phyloP scores from a whole-genome alignment of 1,284 basidiomycete genomes.

The Gomphus bonarii region DNA sequence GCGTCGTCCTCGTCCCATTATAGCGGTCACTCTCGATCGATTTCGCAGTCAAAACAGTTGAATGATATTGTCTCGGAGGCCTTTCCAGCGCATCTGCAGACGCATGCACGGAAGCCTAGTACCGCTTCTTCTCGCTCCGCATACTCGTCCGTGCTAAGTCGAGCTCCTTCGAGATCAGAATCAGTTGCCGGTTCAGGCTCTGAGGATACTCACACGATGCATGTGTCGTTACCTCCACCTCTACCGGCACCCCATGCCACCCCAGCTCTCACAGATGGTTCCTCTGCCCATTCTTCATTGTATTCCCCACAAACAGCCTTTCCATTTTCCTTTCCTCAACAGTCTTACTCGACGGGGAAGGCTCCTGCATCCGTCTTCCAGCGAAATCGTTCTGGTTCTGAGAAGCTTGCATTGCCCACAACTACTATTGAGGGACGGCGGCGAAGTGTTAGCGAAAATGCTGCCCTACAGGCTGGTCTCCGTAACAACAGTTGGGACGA shows the following conservation, averaged over 20 bases:
- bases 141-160: slow-evolving; percentile 3
- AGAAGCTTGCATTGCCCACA: background rate
- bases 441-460: slow-evolving; percentile 2
- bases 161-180: slow-evolving; percentile 1
- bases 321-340: background rate
- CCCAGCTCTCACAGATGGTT: background rate
- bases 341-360: background rate
- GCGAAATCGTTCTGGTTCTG: background rate
- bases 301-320: background rate
- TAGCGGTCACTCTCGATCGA: background rate
- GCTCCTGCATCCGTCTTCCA: background rate
- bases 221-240: background rate
- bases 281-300: slow-evolving; percentile 5
- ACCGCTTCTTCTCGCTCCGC: slow-evolving; percentile 6
- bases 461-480: background rate
- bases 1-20: background rate
- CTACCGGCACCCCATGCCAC: background rate
- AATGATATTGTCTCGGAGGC: background rate
- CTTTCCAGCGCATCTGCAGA: background rate
- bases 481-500: too few species aligned
- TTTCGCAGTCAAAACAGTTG: background rate
- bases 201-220: slow-evolving; percentile 4
- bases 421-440: background rate
- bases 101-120: slow-evolving; percentile 1
- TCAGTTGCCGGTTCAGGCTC: background rate